These are phyloP conservation scores for Fusarium agapanthi DNA, from an alignment of 2,329 filamentous ascomycete species.

Conservation along the genomic window DNA sequence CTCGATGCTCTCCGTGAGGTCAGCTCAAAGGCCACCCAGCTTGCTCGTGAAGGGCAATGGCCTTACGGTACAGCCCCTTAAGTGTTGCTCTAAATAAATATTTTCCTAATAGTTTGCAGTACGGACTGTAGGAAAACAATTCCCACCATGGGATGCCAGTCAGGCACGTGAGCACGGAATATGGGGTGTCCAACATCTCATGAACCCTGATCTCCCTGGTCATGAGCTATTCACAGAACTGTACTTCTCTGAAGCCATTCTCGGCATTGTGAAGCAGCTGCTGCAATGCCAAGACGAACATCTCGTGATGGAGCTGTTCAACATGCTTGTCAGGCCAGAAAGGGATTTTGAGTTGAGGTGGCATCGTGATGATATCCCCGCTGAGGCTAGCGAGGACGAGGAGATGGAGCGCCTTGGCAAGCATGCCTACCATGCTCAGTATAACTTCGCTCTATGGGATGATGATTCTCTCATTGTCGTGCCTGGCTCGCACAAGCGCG, in stretches of 20 bases:
- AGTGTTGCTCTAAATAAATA: slow-evolving; percentile 70
- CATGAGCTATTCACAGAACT: slow-evolving; percentile 68
- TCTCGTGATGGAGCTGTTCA: slow-evolving; percentile 88
- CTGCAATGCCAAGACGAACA: slow-evolving; percentile 66
- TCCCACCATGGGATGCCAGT: slow-evolving; percentile 81
- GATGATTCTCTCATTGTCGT: slow-evolving; percentile 80
- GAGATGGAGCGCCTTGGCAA: slow-evolving; percentile 69
- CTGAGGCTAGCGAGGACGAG: slow-evolving; percentile 70
- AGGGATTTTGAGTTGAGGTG: slow-evolving; percentile 78
- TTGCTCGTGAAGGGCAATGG: slow-evolving; percentile 78
- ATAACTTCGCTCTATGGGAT: slow-evolving; percentile 83
- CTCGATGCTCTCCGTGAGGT: slow-evolving; percentile 69
- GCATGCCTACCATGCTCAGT: slow-evolving; percentile 81
- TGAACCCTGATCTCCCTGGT: slow-evolving; percentile 75
- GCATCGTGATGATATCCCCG: slow-evolving; percentile 85
- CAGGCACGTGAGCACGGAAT: slow-evolving; percentile 70
- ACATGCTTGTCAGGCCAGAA: slow-evolving; percentile 80
- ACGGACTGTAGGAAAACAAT: slow-evolving; percentile 73
- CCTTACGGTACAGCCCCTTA: slow-evolving; percentile 60
- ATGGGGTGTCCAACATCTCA: slow-evolving; percentile 88
- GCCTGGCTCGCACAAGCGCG: slow-evolving; percentile 77
- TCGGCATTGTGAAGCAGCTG: slow-evolving; percentile 71
- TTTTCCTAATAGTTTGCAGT: neutral
- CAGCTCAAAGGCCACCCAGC: slow-evolving; percentile 63
- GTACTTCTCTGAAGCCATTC: slow-evolving; percentile 76